phyloP scores from a whole-genome alignment of 2,329 filamentous ascomycete genomes.

The Apiospora aurea region DNA sequence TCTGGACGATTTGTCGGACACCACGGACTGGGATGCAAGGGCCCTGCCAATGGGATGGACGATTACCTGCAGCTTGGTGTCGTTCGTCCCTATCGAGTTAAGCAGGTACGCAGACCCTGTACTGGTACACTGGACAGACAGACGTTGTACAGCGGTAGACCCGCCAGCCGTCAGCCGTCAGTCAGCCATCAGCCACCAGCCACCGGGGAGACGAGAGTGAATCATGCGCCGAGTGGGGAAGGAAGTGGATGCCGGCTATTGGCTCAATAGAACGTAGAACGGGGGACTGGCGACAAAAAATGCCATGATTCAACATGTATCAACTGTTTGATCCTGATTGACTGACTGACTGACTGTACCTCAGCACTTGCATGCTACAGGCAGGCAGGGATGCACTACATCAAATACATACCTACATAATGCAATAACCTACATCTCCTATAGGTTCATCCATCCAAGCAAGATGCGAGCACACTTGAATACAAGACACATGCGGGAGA shows the following conservation, averaged over 20 bases:
- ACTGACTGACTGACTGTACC: too few relatives aligned
- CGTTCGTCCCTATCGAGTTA: background rate
- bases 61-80: background rate
- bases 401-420: background rate
- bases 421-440: too few relatives aligned
- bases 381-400: too few relatives aligned
- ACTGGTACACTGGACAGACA: background rate
- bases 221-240: background rate
- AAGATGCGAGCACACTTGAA: background rate
- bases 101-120: background rate
- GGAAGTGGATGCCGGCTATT: too few relatives aligned
- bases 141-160: background rate
- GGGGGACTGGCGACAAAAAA: background rate
- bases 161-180: background rate
- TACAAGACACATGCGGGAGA: background rate
- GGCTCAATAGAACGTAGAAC: too few relatives aligned
- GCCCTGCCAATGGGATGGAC: background rate
- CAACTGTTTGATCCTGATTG: background rate
- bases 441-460: background rate
- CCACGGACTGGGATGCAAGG: too few relatives aligned
- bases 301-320: background rate
- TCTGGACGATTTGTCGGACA: too few relatives aligned
- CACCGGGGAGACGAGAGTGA: background rate
- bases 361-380: too few relatives aligned
- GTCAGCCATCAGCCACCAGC: background rate